These are phyloP conservation scores for Xylaria sp. DNA, from an alignment of 2,329 filamentous ascomycete species.

Conservation along the genomic window DNA sequence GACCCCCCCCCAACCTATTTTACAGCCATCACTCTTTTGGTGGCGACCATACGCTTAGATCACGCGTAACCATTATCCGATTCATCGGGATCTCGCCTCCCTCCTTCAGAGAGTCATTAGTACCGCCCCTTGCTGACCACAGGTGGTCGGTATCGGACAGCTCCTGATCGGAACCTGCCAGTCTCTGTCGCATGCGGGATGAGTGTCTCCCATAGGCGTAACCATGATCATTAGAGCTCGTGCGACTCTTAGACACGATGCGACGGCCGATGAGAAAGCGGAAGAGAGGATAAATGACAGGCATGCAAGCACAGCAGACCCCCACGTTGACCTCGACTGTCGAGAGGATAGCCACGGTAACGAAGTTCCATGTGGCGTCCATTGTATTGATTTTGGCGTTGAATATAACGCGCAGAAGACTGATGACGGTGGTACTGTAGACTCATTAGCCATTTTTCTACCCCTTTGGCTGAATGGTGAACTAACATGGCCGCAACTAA, in stretches of 20 bases:
- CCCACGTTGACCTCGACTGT: constrained; percentile 16
- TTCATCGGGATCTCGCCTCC: constrained; percentile 13
- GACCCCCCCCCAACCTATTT: neutral
- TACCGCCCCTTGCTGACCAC: constrained; percentile 13
- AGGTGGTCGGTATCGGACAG: constrained; percentile 10
- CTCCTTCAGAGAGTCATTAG: neutral
- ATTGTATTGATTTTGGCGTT: constrained; percentile 2
- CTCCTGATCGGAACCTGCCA: constrained; percentile 1
- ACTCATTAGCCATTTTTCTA: neutral
- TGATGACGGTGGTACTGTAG: constrained; percentile 14
- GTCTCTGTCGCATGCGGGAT: constrained; percentile 8
- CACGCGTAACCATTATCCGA: constrained; percentile 18
- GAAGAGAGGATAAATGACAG: constrained; percentile 20
- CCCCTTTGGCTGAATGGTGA: neutral
- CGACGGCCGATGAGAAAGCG: neutral
- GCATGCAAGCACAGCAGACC: constrained; percentile 17
- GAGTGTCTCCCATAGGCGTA: constrained; percentile 2
- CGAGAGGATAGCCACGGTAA: constrained; percentile 20
- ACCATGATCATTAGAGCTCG: neutral
- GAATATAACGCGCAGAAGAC: constrained; percentile 19
- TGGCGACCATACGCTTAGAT: constrained; percentile 5
- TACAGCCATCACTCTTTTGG: neutral
- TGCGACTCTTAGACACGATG: neutral
- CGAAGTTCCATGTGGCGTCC: constrained; percentile 11
- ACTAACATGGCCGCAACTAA: constrained; percentile 20